A percentile compares a stretch with the other conserved stretches of the same genome.
Conservation (phyloP, 1,284 basidiomycete genomes). For the Cutaneotrichosporon cavernicola region DNA sequence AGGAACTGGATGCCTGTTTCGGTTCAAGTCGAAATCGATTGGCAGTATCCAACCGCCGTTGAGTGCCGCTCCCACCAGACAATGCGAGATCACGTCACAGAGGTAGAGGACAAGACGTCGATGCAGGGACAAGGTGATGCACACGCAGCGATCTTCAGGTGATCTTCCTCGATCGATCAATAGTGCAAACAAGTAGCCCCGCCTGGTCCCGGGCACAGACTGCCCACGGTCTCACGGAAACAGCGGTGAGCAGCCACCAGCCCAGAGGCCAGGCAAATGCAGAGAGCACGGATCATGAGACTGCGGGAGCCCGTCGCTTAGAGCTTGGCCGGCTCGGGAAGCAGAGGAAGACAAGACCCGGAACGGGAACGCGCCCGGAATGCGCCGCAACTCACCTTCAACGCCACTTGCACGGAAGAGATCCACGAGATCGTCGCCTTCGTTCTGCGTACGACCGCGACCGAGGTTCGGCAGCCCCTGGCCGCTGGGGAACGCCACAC, state of each 20-base stretch:
- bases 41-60: neutral
- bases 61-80: neutral
- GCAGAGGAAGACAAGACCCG: neutral
- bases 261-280: neutral
- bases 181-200: no score
- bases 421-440: conserved; percentile 50
- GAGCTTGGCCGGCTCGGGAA: neutral
- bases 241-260: neutral
- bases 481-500: conserved; percentile 35
- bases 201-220: neutral
- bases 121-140: no score
- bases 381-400: conserved; percentile 43
- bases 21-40: neutral
- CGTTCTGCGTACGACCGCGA: conserved; percentile 40
- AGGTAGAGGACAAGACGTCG: no score
- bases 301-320: neutral
- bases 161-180: no score
- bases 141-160: no score
- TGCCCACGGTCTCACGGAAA: neutral
- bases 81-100: no score
- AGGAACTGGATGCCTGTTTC: neutral
- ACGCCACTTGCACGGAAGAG: conserved; percentile 43
- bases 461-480: conserved; percentile 17
- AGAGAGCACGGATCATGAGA: neutral
- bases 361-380: neutral